Base-by-base conservation (phyloP, 441 rosid species). In the Gossypium trilobum region DNA sequence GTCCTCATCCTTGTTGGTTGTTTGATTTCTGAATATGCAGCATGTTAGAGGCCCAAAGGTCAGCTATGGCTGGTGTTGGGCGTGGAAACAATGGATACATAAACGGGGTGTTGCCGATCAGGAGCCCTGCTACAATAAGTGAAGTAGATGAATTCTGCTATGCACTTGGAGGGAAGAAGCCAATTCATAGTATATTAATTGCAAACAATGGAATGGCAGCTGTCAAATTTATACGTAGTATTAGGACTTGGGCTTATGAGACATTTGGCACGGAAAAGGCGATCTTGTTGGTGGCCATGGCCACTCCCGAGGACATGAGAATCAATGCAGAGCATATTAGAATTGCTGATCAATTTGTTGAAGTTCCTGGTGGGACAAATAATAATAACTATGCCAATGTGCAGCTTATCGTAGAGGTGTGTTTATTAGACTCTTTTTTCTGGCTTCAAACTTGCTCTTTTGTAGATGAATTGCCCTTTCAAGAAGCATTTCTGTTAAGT, bases 141-240 rank as follows among this genome's bases (percentile, higher is more conserved):
- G 84, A 85, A 77, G 92, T 95, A 31, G 91, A 93, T 74, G 90
- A 88, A 60, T 95, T 95, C 78, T 93, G 98, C 82, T 74, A 71
- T 80, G 82, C 94, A 54, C 97, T 95, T 61, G 89, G 93, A 72
- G 99, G 99, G 75, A 80, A 89, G 68, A 89, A 71, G 80, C 95
- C 97, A 62, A 86, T 95, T 31, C 98, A 89, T 67, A 95, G 97
- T 80, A 90, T 95, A 80, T 83, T 95, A 82, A 87, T 95, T 4
- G 89, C 99, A 14, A 95, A 95, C 83, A 95, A 95, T 85, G 99
- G 98, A 82, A 95, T 93, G 99, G 99, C 99, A 13, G 98, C 99
- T 77, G 99, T 95, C 73, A 95, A 95, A 86, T 95, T 95, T 77
- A 95, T 95, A 14, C 94, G 99, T 19, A 93, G 99, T 73, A 74